Percentiles rank a stretch among this genome's conserved stretches.
Evolutionary conservation across 768 basidiomycete genomes (phyloP).

Genomic region (Asterophora lycoperdoides): DNA sequence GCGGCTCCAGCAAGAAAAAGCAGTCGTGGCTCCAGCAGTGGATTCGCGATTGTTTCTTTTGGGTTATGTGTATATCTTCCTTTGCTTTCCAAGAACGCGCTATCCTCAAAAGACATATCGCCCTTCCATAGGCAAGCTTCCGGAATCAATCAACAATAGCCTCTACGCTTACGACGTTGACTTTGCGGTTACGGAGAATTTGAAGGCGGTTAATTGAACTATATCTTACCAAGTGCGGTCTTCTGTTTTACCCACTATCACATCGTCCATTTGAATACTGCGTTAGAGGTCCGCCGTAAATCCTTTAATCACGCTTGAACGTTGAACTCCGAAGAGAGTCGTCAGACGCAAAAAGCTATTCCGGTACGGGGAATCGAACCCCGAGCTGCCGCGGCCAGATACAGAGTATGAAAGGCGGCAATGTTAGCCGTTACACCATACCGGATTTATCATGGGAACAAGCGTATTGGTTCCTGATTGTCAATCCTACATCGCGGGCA

Average conservation of each 20-base stretch:
- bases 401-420: slow-evolving; percentile 49
- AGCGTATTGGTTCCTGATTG: no score
- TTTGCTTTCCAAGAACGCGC: not conserved
- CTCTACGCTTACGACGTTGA: slow-evolving; percentile 27
- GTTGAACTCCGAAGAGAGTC: no score
- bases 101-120: not conserved
- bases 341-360: no score
- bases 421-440: slow-evolving; percentile 68
- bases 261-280: no score
- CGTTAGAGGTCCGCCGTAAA: no score
- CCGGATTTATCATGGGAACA: no score
- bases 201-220: no score
- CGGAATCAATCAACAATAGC: slow-evolving; percentile 26
- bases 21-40: slow-evolving; percentile 26
- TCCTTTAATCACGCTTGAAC: no score
- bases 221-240: no score
- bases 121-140: slow-evolving; percentile 22
- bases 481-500: no score
- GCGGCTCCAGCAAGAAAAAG: slow-evolving; percentile 28
- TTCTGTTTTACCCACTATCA: no score
- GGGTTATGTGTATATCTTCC: slow-evolving; percentile 27
- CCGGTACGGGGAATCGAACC: slow-evolving; percentile 52
- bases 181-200: slow-evolving; percentile 20
- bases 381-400: slow-evolving; percentile 56
- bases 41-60: slow-evolving; percentile 30